Conservation (phyloP, 129 eudicot species). For the Chrysanthemum seticuspe region DNA sequence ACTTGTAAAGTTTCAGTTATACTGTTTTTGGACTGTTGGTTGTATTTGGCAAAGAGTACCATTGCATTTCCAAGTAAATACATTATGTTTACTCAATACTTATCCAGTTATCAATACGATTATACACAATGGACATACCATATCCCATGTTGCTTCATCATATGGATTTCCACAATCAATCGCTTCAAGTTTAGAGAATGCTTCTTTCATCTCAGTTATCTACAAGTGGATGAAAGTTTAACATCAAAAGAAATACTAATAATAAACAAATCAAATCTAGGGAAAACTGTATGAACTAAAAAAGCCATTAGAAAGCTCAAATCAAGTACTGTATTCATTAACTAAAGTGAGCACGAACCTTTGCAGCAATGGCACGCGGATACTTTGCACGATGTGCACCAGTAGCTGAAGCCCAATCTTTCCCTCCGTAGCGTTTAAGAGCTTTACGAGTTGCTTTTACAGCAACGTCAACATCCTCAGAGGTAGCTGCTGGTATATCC, state of each 20-base stretch:
- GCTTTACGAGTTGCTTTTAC: constrained; percentile 88
- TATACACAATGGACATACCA: constrained; percentile 45
- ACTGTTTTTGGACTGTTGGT: no score
- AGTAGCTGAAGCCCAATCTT: constrained; percentile 84
- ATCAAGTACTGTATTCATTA: background rate
- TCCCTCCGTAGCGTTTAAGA: constrained; percentile 62
- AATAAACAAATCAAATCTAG: no score
- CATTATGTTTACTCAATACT: no score
- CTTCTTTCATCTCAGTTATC: constrained; percentile 80
- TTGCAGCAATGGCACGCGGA: constrained; percentile 95
- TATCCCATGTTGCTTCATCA: constrained; percentile 96
- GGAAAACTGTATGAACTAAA: background rate
- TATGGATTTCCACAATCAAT: constrained; percentile 90
- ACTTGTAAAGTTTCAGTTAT: no score
- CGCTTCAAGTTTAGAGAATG: constrained; percentile 85
- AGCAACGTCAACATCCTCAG: constrained; percentile 82
- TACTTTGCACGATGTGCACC: constrained; percentile 96
- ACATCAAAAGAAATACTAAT: background rate
- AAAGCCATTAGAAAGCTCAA: background rate
- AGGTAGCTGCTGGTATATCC: constrained; percentile 92
- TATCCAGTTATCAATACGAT: background rate
- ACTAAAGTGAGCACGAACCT: constrained; percentile 36
- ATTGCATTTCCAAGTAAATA: no score
- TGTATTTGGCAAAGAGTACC: no score
- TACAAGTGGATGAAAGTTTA: constrained; percentile 25